Conservation (phyloP, 768 basidiomycete genomes). For the Cystofilobasidium capitatum region DNA sequence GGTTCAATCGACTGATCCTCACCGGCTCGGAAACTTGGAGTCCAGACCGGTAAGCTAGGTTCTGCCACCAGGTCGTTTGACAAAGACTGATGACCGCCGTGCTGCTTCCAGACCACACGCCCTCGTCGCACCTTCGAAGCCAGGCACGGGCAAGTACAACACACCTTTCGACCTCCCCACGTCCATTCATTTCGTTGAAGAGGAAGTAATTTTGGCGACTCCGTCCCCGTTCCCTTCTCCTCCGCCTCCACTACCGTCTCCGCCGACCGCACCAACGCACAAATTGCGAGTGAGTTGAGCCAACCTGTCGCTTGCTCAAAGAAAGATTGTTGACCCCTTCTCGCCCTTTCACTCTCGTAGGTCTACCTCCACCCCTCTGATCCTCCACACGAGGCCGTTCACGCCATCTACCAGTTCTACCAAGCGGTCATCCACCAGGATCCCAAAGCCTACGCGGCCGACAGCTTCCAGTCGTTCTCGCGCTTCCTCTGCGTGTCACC, state of each 20-base stretch:
- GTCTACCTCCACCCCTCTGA: constrained; percentile 18
- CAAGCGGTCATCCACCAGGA: constrained; percentile 19
- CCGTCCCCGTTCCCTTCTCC: neutral
- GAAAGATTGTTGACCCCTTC: neutral
- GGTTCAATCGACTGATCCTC: constrained; percentile 13
- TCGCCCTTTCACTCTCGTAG: neutral
- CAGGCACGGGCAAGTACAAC: constrained; percentile 14
- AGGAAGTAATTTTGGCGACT: neutral
- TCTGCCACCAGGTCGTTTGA: too few species aligned
- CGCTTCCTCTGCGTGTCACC: constrained; percentile 26
- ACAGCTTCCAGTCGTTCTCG: constrained; percentile 14
- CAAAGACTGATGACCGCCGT: too few species aligned
- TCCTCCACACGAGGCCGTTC: constrained; percentile 20
- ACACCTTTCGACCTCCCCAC: constrained; percentile 13
- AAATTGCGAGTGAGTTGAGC: neutral
- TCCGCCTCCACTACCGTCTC: constrained; percentile 33
- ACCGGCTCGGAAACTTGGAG: constrained; percentile 9
- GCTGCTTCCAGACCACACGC: constrained; percentile 8
- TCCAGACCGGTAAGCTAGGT: neutral
- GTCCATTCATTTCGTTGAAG: neutral
- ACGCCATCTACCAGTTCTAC: constrained; percentile 19
- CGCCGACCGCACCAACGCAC: neutral
- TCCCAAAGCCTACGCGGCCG: neutral
- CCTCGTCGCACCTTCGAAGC: neutral
- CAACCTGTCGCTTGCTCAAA: neutral